These are phyloP conservation scores for Salix brachista DNA, from an alignment of 345 rosid species.

Conservation along the genomic window DNA sequence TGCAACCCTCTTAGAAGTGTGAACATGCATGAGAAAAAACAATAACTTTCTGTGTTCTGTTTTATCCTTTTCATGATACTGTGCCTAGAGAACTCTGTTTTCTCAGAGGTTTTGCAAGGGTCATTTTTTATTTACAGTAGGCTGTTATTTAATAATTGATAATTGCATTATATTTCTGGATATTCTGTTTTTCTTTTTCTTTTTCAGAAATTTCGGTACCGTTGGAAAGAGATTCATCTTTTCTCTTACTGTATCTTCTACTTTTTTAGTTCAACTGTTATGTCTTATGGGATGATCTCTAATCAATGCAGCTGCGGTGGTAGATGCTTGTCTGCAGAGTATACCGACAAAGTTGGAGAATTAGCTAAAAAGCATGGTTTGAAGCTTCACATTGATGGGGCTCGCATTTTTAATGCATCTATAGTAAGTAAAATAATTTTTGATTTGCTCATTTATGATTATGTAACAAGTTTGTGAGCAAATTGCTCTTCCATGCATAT, in stretches of 20 bases:
- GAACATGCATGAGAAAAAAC: background rate
- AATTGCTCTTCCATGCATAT: background rate
- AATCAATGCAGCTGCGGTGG: conserved; percentile 71
- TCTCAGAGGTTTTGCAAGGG: background rate
- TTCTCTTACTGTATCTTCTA: background rate
- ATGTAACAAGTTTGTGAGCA: background rate
- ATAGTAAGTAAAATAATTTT: conserved; percentile 48
- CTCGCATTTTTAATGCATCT: conserved; percentile 91
- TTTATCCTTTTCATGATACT: background rate
- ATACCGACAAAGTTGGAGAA: conserved; percentile 67
- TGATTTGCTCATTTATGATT: background rate
- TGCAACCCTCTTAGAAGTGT: background rate
- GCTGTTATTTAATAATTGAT: background rate
- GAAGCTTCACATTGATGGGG: conserved; percentile 95
- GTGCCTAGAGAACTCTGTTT: background rate
- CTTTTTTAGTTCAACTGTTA: background rate
- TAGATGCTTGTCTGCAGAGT: conserved; percentile 66
- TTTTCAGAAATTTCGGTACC: background rate
- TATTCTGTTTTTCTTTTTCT: background rate
- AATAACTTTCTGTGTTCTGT: background rate
- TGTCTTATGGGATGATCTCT: conserved; percentile 5
- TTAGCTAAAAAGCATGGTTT: conserved; percentile 73
- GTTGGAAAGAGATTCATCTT: background rate
- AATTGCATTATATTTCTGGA: background rate
- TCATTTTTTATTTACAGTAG: background rate